Evolutionary conservation across 345 rosid genomes (phyloP).

Genomic region (Excoecaria cochinchinensis): DNA sequence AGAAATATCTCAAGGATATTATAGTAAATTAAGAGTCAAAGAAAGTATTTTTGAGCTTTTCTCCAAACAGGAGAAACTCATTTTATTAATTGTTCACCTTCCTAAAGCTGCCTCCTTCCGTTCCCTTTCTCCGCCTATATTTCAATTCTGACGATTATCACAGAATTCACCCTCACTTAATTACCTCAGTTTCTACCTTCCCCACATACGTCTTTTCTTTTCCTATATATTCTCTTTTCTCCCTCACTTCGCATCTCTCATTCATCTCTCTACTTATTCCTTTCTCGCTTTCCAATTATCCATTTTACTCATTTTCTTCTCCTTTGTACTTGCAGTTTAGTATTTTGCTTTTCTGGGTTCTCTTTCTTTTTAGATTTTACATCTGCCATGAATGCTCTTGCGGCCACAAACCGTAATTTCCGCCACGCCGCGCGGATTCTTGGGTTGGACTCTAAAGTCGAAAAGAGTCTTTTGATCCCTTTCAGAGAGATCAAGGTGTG

Average conservation of each 20-base stretch:
- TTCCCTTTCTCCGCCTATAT: too few relatives aligned
- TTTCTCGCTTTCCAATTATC: neutral
- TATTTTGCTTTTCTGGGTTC: neutral
- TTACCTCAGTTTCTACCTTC: neutral
- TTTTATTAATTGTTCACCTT: neutral
- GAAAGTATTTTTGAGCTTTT: neutral
- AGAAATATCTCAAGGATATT: neutral
- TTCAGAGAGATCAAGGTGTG: slow-evolving; percentile 91
- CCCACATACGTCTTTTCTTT: neutral
- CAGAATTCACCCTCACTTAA: too few relatives aligned
- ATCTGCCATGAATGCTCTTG: slow-evolving; percentile 79
- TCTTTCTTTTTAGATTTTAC: slow-evolving; percentile 4
- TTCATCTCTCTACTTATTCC: neutral
- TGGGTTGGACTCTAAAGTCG: slow-evolving; percentile 89
- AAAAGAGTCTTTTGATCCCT: slow-evolving; percentile 85
- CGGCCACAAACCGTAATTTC: slow-evolving; percentile 91
- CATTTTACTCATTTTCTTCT: neutral
- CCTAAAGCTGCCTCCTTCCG: neutral
- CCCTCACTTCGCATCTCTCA: neutral
- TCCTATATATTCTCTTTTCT: neutral
- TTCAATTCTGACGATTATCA: too few relatives aligned
- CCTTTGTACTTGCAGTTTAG: neutral
- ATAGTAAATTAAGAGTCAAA: neutral
- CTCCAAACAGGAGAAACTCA: neutral
- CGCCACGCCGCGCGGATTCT: slow-evolving; percentile 83